phyloP scores from a whole-genome alignment of 768 basidiomycete genomes.

The Suillus placidus region DNA sequence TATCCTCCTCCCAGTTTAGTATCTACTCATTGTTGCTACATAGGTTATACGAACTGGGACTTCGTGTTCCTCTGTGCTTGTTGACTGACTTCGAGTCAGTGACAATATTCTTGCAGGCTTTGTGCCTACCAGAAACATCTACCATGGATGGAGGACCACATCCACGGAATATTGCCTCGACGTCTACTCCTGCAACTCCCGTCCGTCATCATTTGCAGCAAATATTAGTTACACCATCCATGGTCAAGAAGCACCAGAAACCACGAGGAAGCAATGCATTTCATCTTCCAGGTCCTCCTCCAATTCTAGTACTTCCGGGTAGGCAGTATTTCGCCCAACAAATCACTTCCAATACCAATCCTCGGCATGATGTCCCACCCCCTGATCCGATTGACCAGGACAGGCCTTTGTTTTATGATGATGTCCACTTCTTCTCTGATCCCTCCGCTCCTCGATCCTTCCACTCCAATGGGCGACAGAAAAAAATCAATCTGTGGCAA shows the following conservation, averaged over 20 bases:
- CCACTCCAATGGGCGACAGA: neutral
- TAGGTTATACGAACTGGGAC: neutral
- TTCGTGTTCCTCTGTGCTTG: neutral
- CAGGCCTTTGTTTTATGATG: neutral
- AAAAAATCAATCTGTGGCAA: neutral
- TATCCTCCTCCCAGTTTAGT: neutral
- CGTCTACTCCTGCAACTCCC: neutral
- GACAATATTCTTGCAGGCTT: neutral
- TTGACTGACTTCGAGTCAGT: constrained; percentile 1
- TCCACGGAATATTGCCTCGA: neutral
- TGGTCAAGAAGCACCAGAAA: neutral
- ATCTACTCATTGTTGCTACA: neutral
- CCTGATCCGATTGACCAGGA: neutral
- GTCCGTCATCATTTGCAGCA: neutral
- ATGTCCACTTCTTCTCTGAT: neutral
- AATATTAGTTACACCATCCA: neutral
- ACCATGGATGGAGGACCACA: neutral
- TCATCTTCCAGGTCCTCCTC: constrained; percentile 1
- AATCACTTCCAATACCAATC: neutral
- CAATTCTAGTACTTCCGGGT: neutral
- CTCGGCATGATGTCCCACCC: neutral
- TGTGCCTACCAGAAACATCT: neutral
- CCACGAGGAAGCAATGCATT: neutral
- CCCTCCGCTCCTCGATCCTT: too few relatives aligned
- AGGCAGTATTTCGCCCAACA: neutral